Evolutionary conservation across 148 eudicot species (phyloP), one percentile per base, ranked within the genome.

Genomic region (Diospyros kaki): DNA sequence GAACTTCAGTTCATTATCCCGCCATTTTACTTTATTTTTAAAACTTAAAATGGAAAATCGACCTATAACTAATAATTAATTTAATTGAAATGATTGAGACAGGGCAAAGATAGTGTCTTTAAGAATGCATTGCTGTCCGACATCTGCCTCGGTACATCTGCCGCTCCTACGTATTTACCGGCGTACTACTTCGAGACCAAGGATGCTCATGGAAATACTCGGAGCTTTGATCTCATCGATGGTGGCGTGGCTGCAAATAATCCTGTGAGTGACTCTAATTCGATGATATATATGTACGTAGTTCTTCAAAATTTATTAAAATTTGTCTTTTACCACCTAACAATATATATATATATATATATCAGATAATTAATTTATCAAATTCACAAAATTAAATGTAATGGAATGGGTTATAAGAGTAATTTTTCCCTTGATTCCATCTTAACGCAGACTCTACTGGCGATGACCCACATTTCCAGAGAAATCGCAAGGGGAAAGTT

Each of bases 201-300:
- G 59, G 86, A 83, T 64, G 69, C 39, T 2, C 61, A 81, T 13
- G 82, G 82, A 45, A 78, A 58, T 14, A 59, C 45, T 3, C 77
- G 75, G 9, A 71, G 67, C 43, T 86, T 71, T 43, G 53, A 86
- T 73, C 89, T 86, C 68, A 76, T 86, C 15, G 89, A 86, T 77
- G 89, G 89, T 11, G 89, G 85, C 0, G 76, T 86, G 14, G 89
- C 81, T 62, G 87, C 87, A 38, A 84, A 80, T 74, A 86, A 86
- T 61, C 89, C 89, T 60, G 89, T 86, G 77, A 70, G 76, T 28
- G 28, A 28, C 28, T 28, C 28, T 28, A 28, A 28, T 28, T 28
- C 28, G 28, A 28, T 28, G 28, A 28, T 28, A 28, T 28, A 28
- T 28, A 28, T 28, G 28, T 28, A 28, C 28, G 28, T 28, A 28